These are phyloP conservation scores for Phytopythium litorale DNA, from an alignment of 352 stramenopile species.

Conservation along the genomic window DNA sequence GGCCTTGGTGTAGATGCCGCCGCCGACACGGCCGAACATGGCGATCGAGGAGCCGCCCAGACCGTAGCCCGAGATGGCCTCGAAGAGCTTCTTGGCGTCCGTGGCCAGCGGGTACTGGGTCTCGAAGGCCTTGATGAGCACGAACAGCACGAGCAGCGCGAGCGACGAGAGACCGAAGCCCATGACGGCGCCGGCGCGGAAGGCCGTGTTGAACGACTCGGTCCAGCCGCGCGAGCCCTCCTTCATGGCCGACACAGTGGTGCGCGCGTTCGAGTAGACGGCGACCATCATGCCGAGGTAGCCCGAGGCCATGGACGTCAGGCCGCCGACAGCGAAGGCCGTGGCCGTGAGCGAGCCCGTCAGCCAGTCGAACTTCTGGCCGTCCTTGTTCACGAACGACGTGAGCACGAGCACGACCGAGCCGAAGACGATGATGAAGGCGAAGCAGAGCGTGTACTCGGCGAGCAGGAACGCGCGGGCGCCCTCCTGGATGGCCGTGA, in stretches of 20 bases:
- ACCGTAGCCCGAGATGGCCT: slow-evolving; percentile 97
- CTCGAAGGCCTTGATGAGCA: slow-evolving; percentile 93
- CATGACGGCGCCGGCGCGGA: slow-evolving; percentile 98
- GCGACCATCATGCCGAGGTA: slow-evolving; percentile 99
- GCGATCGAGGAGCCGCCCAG: slow-evolving; percentile 98
- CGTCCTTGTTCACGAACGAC: slow-evolving; percentile 88
- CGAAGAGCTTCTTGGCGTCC: slow-evolving; percentile 90
- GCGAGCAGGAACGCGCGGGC: slow-evolving; percentile 97
- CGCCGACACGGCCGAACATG: slow-evolving; percentile 99
- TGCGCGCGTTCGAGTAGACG: slow-evolving; percentile 98
- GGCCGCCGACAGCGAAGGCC: slow-evolving; percentile 96
- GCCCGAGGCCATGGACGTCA: slow-evolving; percentile 97
- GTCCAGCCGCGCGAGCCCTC: slow-evolving; percentile 91
- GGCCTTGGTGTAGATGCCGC: slow-evolving; percentile 99
- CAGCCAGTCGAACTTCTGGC: slow-evolving; percentile 82
- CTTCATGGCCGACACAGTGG: slow-evolving; percentile 96
- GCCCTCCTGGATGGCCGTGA: slow-evolving; percentile 96
- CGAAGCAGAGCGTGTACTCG: slow-evolving; percentile 98
- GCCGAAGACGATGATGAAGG: slow-evolving; percentile 93
- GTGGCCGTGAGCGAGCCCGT: slow-evolving; percentile 93
- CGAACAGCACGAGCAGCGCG: slow-evolving; percentile 97
- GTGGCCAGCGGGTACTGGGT: slow-evolving; percentile 87
- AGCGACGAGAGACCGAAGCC: slow-evolving; percentile 97
- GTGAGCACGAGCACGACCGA: slow-evolving; percentile 88
- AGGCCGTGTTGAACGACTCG: slow-evolving; percentile 97